These are phyloP conservation scores for Allantophomopsis lycopodina DNA, from an alignment of 2,329 filamentous ascomycete genomes.

Conservation along the genomic window DNA sequence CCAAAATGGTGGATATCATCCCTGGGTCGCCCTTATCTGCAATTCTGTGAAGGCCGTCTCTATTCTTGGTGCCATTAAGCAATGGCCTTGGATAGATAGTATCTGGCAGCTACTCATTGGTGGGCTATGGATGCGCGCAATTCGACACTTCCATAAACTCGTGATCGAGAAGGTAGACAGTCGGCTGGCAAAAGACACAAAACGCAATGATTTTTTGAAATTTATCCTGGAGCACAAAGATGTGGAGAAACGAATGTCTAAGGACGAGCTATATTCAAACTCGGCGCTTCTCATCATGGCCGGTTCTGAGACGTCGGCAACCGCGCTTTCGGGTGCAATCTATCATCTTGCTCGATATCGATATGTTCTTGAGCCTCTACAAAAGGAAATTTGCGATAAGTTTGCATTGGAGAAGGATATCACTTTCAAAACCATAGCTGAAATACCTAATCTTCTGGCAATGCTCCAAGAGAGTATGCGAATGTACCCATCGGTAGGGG, in stretches of 20 bases:
- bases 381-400: constrained; percentile 23
- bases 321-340: constrained; percentile 16
- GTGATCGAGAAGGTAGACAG: too few relatives aligned
- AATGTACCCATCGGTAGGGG: constrained; percentile 25
- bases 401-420: constrained; percentile 18
- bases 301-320: constrained; percentile 25
- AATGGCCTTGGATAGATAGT: too few relatives aligned
- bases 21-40: neutral
- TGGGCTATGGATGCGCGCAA: too few relatives aligned
- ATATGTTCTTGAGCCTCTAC: constrained; percentile 20
- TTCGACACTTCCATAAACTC: too few relatives aligned
- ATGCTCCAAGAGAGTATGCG: constrained; percentile 23
- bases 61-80: too few relatives aligned
- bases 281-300: constrained; percentile 17
- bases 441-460: constrained; percentile 11
- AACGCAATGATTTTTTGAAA: neutral
- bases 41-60: too few relatives aligned
- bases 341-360: constrained; percentile 16
- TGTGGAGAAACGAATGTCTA: constrained; percentile 7
- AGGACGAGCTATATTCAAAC: constrained; percentile 5
- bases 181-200: too few relatives aligned
- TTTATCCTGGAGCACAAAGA: constrained; percentile 16
- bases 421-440: constrained; percentile 2
- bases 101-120: too few relatives aligned
- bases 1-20: constrained; percentile 20